Evolutionary conservation across 768 basidiomycete genomes (phyloP).

Genomic region (Leucocoprinus sp.): DNA sequence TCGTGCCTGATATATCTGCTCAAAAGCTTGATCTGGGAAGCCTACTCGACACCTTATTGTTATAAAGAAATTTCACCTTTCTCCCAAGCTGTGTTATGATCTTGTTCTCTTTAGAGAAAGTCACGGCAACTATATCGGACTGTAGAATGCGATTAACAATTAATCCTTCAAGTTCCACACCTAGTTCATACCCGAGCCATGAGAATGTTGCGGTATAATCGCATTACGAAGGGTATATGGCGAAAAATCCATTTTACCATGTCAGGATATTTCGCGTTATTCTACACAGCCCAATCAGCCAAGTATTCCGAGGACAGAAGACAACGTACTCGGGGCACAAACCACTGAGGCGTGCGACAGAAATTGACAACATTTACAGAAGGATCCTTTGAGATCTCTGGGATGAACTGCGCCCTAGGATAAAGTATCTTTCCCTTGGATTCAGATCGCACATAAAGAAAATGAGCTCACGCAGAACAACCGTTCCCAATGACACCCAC

Average conservation of each 20-base stretch:
- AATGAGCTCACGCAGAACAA: slow-evolving; percentile 41
- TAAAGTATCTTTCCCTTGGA: not conserved
- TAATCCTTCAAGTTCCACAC: too few relatives aligned
- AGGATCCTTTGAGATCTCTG: slow-evolving; percentile 40
- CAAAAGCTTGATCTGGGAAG: slow-evolving; percentile 25
- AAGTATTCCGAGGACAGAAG: not conserved
- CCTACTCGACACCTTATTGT: not conserved
- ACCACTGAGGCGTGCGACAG: slow-evolving; percentile 55
- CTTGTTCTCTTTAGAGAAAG: slow-evolving; percentile 34
- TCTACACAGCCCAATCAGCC: slow-evolving; percentile 18
- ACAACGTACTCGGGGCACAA: slow-evolving; percentile 37
- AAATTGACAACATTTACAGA: slow-evolving; percentile 48
- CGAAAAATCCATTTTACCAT: slow-evolving; percentile 47
- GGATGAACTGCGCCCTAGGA: slow-evolving; percentile 58
- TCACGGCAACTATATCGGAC: slow-evolving; percentile 29
- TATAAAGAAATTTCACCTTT: slow-evolving; percentile 19
- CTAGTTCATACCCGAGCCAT: slow-evolving; percentile 34
- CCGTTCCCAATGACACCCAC: slow-evolving; percentile 61
- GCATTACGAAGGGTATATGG: slow-evolving; percentile 41
- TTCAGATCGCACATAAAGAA: slow-evolving; percentile 6
- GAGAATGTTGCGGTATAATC: slow-evolving; percentile 37
- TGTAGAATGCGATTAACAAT: slow-evolving; percentile 14
- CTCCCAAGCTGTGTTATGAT: slow-evolving; percentile 21
- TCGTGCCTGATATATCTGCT: slow-evolving; percentile 36
- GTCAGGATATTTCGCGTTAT: slow-evolving; percentile 31